These are phyloP conservation scores for Coemansia sp. DNA, from an alignment of 192 early-diverging fungal species.

Conservation along the genomic window DNA sequence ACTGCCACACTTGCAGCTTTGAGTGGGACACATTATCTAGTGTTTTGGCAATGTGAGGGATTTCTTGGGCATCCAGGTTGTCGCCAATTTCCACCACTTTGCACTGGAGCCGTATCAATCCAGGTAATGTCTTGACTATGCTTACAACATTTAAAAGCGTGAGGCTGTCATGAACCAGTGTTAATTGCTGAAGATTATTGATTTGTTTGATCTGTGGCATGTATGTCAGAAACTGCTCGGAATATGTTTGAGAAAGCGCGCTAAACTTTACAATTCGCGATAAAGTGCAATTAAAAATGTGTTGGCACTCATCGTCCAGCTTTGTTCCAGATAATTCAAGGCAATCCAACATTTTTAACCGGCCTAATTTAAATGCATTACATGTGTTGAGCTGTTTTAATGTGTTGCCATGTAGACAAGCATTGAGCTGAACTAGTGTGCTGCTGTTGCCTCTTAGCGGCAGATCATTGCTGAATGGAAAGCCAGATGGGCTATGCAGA, in stretches of 20 bases:
- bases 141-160: background rate
- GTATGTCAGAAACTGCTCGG: background rate
- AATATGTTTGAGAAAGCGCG: background rate
- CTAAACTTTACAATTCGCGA: conserved; percentile 1
- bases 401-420: background rate
- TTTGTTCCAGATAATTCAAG: background rate
- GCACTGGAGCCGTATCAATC: background rate
- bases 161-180: background rate
- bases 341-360: background rate
- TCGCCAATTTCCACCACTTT: background rate
- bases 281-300: background rate
- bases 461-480: conserved; percentile 7
- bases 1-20: conserved; percentile 7
- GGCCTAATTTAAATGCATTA: background rate
- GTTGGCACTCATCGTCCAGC: background rate
- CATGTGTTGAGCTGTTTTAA: background rate
- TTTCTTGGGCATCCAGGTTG: background rate
- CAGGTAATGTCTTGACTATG: background rate
- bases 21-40: background rate
- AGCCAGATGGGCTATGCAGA: background rate
- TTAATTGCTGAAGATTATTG: conserved; percentile 3
- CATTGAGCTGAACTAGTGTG: background rate
- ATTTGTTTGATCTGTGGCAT: background rate
- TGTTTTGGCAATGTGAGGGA: background rate
- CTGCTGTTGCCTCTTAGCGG: conserved; percentile 10